phyloP scores from a whole-genome alignment of 1,139 yeast species.

The Hansenula lynferdii region DNA sequence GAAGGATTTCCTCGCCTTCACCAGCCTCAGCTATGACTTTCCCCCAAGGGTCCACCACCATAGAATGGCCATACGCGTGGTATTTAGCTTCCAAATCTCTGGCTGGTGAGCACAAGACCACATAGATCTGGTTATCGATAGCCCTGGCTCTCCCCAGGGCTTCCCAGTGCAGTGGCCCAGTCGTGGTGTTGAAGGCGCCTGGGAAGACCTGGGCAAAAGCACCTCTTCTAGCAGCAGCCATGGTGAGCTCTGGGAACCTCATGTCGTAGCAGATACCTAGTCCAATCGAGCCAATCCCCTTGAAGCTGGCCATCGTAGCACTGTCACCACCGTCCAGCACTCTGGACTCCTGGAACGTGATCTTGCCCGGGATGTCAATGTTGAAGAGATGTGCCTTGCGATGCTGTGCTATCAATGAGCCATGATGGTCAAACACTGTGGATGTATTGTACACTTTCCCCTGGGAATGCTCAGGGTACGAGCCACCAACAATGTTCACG shows the following conservation, averaged over 20 bases:
- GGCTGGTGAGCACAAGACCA: slow-evolving; percentile 84
- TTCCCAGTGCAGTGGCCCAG: slow-evolving; percentile 96
- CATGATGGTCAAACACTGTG: slow-evolving; percentile 63
- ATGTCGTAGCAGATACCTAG: slow-evolving; percentile 89
- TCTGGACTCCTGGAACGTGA: slow-evolving; percentile 77
- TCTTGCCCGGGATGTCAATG: slow-evolving; percentile 85
- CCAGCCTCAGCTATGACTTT: slow-evolving; percentile 77
- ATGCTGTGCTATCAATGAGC: slow-evolving; percentile 77
- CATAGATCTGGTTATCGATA: slow-evolving; percentile 81
- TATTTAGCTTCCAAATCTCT: slow-evolving; percentile 68
- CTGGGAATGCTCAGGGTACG: slow-evolving; percentile 71
- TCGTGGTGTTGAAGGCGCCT: slow-evolving; percentile 92
- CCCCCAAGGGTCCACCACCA: slow-evolving; percentile 87
- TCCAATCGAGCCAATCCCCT: slow-evolving; percentile 73
- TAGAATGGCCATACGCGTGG: slow-evolving; percentile 91
- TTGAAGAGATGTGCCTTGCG: slow-evolving; percentile 89
- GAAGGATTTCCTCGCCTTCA: slow-evolving; percentile 75
- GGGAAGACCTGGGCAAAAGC: slow-evolving; percentile 93
- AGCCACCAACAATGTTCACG: slow-evolving; percentile 79
- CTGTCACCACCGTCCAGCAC: slow-evolving; percentile 74
- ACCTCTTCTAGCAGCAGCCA: slow-evolving; percentile 66
- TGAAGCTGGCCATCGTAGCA: slow-evolving; percentile 69
- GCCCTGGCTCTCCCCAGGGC: slow-evolving; percentile 83
- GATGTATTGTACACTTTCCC: slow-evolving; percentile 77
- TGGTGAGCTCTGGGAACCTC: slow-evolving; percentile 85